Evolutionary conservation across 257 asterid species (phyloP), one percentile per base, ranked within the genome.

Genomic region (Nicotiana noctiflora): DNA sequence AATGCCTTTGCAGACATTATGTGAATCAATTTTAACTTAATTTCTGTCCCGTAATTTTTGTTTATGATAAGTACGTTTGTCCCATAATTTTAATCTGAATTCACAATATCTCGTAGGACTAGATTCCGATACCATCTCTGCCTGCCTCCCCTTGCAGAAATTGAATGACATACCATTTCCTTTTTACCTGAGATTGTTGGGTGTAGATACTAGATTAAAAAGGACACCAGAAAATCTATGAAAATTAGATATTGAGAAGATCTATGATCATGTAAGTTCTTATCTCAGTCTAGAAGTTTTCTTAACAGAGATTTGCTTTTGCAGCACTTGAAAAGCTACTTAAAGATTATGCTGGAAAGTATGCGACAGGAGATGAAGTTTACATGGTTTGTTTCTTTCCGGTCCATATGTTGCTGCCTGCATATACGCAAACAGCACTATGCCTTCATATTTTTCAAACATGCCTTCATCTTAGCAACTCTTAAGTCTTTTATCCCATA

Each of bases 301-400:
- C 75, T 86, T 75, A 74, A 84, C 82, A 79, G 76, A 32, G 72
- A 14, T 81, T 56, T 85, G 23, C 76, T 80, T 76, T 79, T 81
- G 86, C 92, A 92, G 97, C 94, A 80, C 88, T 89, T 67, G 97
- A 93, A 90, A 89, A 89, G 85, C 92, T 93, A 78, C 77, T 93
- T 86, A 90, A 87, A 76, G 88, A 85, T 52, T 67, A 83, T 85
- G 93, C 94, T 82, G 94, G 94, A 59, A 91, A 89, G 76, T 93
- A 90, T 88, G 96, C 96, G 66, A 93, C 93, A 0, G 97, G 96
- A 75, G 88, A 91, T 81, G 94, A 90, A 81, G 84, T 84, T 85
- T 90, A 80, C 83, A 80, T 93, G 97, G 97, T 90, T 67, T 13
- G 88, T 88, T 79, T 75, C 86, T 82, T 81, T 44, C 63, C 60